Base-by-base conservation (phyloP, 2,329 filamentous ascomycete species). In the Dothideomycetes sp. region DNA sequence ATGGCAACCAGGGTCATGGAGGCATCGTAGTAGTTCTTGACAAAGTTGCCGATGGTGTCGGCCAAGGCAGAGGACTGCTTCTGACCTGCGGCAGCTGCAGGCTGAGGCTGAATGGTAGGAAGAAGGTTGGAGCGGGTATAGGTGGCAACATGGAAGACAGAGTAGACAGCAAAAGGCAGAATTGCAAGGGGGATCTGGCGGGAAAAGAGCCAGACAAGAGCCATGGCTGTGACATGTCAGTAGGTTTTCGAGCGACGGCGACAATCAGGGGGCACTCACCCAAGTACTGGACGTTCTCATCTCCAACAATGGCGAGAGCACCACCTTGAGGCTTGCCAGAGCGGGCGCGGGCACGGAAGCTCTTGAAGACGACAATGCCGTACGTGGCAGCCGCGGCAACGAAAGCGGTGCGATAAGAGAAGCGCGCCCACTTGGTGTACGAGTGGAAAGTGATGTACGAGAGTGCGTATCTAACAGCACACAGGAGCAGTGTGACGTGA, bases 281-380 rank as follows among this genome's bases (percentile, higher is more conserved):
- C 45, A 98, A 74, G 61, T 98, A 98, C 65, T 96, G 91, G 38
- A 98, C 85, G 63, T 98, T 98, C 73, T 98, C 91, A 60, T 98
- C 91, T 10, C 77, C 71, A 41, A 81, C 69, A 49, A 94, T 68
- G 45, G 79, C 74, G 43, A 89, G 40, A 36, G 73, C 62, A 43
- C 82, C 76, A 64, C 66, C 59, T 58, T 72, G 76, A 36, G 50
- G 46, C 53, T 78, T 77, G 48, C 81, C 80, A 36, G 79, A 72
- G 73, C 85, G 83, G 52, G 83, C 74, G 50, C 86, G 82, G 52
- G 88, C 85, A 50, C 88, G 80, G 70, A 88, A 85, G 43, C 86
- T 88, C 77, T 98, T 98, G 74, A 94, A 96, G 46, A 98, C 89
- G 36, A 98, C 91, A 50, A 98, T 96, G 49, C 91, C 89, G 63